Evolutionary conservation across 164 flowering plant species (phyloP).

Genomic region (Vitis rotundifolia): DNA sequence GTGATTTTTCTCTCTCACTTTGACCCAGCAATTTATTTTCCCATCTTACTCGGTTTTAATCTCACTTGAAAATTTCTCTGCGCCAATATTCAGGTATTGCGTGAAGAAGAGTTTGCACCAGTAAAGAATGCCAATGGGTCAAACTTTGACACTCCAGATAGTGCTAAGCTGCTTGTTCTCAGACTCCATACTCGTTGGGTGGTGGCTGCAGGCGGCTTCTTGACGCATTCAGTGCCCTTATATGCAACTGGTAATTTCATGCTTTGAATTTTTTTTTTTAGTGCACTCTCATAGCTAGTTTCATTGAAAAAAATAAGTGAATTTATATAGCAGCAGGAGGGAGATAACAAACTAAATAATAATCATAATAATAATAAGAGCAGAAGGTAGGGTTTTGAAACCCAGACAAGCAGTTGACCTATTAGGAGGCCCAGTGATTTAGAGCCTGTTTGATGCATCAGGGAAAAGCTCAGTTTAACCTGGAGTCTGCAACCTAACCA

Average conservation of each 20-base stretch:
- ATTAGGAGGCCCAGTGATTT: too few relatives aligned
- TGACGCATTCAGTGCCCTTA: conserved; percentile 94
- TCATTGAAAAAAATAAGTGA: not conserved
- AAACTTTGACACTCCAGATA: conserved; percentile 88
- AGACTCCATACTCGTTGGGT: conserved; percentile 98
- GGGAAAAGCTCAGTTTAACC: too few relatives aligned
- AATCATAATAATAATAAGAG: too few relatives aligned
- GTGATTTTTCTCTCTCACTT: conserved; percentile 28
- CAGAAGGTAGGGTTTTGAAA: too few relatives aligned
- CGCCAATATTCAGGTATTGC: conserved; percentile 45
- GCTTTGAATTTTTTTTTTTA: not conserved
- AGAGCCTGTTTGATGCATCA: too few relatives aligned
- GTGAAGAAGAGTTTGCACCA: conserved; percentile 99
- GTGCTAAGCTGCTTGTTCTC: conserved; percentile 84
- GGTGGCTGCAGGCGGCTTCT: conserved; percentile 93
- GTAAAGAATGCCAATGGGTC: conserved; percentile 96
- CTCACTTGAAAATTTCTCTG: not conserved
- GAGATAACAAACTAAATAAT: too few relatives aligned
- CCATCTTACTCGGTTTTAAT: not conserved
- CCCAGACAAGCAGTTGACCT: too few relatives aligned
- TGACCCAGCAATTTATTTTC: too few relatives aligned
- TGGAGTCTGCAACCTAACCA: too few relatives aligned
- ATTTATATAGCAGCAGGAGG: too few relatives aligned
- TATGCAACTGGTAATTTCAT: conserved; percentile 72
- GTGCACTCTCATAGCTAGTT: not conserved